phyloP scores from a whole-genome alignment of 768 basidiomycete genomes.

The Mrakia gelida region DNA sequence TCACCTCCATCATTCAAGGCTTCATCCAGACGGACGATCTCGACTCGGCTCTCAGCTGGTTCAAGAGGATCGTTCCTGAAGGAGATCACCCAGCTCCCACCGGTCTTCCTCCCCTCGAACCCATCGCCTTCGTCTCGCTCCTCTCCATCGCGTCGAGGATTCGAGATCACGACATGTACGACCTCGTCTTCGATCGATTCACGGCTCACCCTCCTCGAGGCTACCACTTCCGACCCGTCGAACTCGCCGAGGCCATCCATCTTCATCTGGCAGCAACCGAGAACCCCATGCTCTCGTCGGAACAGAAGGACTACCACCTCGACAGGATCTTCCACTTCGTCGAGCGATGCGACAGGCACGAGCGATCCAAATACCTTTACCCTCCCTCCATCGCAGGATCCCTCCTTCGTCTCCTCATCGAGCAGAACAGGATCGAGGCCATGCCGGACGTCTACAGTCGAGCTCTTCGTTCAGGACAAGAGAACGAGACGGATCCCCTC shows the following conservation, averaged over 20 bases:
- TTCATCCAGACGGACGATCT: constrained; percentile 53
- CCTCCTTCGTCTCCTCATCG: constrained; percentile 22
- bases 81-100: neutral
- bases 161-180: constrained; percentile 23
- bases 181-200: constrained; percentile 26
- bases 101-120: constrained; percentile 21
- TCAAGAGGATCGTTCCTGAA: constrained; percentile 30
- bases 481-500: constrained; percentile 21
- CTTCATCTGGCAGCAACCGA: constrained; percentile 30
- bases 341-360: constrained; percentile 27
- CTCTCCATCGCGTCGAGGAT: constrained; percentile 24
- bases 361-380: constrained; percentile 34
- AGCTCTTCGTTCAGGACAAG: constrained; percentile 22
- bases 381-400: constrained; percentile 29
- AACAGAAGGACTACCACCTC: constrained; percentile 11
- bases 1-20: constrained; percentile 46
- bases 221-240: constrained; percentile 31
- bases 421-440: constrained; percentile 11
- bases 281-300: neutral
- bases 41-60: constrained; percentile 33
- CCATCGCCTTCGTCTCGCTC: constrained; percentile 19
- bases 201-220: constrained; percentile 23
- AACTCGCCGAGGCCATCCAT: constrained; percentile 23
- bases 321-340: constrained; percentile 30
- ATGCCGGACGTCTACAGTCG: constrained; percentile 27